Base-by-base conservation (phyloP, 257 asterid species). In the Fraxinus quadrangulata region DNA sequence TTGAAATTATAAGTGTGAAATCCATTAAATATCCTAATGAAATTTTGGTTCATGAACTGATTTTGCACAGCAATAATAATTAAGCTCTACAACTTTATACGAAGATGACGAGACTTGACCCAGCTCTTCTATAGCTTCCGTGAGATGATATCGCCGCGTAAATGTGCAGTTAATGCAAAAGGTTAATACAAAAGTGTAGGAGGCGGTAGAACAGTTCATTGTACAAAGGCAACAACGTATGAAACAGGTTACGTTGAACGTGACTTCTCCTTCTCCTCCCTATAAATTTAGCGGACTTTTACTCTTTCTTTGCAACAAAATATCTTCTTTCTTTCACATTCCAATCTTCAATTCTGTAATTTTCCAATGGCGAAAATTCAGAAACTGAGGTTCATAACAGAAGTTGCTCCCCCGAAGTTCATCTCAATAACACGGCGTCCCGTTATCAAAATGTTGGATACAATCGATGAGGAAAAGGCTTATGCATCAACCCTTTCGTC, bases 391-490 rank as follows among this genome's bases (percentile, higher is more conserved):
- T 84, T 87, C 67, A 66, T 77, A 16, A 88, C 88, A 28, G 92
- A 90, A 82, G 93, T 88, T 39, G 92, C 92, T 17, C 96, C 90
- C 2, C 83, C 90, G 31, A 88, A 79, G 76, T 75, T 83, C 24
- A 75, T 87, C 85, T 81, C 84, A 1, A 66, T 80, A n/a, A 79
- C 82, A 11, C 87, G 83, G 76, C 83, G 86, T 33, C 93, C 92
- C 0, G 54, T 81, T 19, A 39, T 77, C 12, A 87, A 77, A 70
- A 82, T 70, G 21, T 54, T 88, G 86, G 93, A 87, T 72, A 90
- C 96, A 72, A 83, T 90, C 72, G 74, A 86, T 36, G 96, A 88
- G 72, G 93, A 90, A 65, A 90, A 87, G 83, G 85, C 85, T 61
- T 88, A 81, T 61, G 77, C 81, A 59, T 80, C 88, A 1, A 12